Evolutionary conservation across 2,329 filamentous ascomycete species (phyloP).

Genomic region (Alternaria sp.): DNA sequence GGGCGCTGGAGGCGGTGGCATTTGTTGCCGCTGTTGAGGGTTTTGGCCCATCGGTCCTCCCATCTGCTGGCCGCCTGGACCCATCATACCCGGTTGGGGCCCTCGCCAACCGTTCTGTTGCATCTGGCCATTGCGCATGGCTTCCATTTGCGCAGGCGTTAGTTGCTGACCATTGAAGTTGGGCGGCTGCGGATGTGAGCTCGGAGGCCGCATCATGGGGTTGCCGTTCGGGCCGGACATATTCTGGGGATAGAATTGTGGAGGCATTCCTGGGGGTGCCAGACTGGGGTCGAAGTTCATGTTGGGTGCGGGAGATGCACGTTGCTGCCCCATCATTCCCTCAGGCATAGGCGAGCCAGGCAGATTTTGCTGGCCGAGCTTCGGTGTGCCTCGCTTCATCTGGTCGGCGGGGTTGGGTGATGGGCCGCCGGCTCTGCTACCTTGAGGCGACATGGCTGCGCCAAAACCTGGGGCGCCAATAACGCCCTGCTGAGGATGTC

Average conservation of each 20-base stretch:
- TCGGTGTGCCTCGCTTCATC: slow-evolving; percentile 79
- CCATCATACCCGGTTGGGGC: slow-evolving; percentile 60
- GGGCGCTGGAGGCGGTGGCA: slow-evolving; percentile 58
- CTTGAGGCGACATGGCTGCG: slow-evolving; percentile 72
- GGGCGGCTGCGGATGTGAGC: slow-evolving; percentile 55
- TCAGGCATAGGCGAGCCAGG: slow-evolving; percentile 73
- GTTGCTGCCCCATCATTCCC: slow-evolving; percentile 67
- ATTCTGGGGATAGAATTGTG: slow-evolving; percentile 43
- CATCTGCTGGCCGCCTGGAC: slow-evolving; percentile 61
- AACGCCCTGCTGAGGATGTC: slow-evolving; percentile 56
- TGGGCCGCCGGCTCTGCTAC: slow-evolving; percentile 70
- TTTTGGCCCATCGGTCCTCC: slow-evolving; percentile 62
- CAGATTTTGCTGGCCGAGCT: slow-evolving; percentile 72
- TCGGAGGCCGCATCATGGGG: slow-evolving; percentile 63
- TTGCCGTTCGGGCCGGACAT: slow-evolving; percentile 34
- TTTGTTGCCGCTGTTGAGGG: slow-evolving; percentile 72
- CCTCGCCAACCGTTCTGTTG: slow-evolving; percentile 47
- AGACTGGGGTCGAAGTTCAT: slow-evolving; percentile 56
- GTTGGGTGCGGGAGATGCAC: slow-evolving; percentile 67
- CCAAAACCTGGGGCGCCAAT: slow-evolving; percentile 64
- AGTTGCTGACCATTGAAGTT: slow-evolving; percentile 67
- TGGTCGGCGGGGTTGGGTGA: slow-evolving; percentile 80
- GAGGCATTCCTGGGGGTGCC: slow-evolving; percentile 56
- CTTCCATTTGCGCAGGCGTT: slow-evolving; percentile 64
- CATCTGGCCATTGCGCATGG: slow-evolving; percentile 48